These are phyloP conservation scores for Arthroderma uncinatum DNA, from an alignment of 2,329 filamentous ascomycete species.

Conservation along the genomic window DNA sequence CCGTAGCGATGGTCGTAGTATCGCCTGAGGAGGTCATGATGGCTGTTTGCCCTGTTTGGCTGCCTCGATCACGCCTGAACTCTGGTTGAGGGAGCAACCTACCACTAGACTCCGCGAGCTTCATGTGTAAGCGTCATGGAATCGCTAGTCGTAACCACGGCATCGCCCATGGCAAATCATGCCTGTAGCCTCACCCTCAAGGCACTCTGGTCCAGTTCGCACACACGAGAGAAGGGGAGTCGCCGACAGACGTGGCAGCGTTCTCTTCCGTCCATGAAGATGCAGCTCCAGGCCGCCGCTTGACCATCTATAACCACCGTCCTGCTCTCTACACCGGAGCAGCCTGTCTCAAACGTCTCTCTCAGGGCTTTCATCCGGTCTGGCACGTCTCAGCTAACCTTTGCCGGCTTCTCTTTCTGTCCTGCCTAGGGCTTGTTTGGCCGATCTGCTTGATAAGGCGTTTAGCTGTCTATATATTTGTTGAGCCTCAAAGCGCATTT, in stretches of 20 bases:
- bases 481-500: constrained; percentile 8
- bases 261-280: background rate
- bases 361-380: background rate
- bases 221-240: background rate
- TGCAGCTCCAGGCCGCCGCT: background rate
- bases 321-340: too few species aligned
- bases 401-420: background rate
- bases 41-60: background rate
- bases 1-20: too few species aligned
- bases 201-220: too few species aligned
- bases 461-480: background rate
- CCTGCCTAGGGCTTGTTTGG: background rate
- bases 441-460: background rate
- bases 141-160: background rate
- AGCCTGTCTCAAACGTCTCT: too few species aligned
- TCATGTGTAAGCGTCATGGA: background rate
- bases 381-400: background rate
- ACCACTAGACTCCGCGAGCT: background rate
- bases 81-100: background rate
- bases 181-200: background rate
- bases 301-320: too few species aligned
- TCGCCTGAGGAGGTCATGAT: background rate
- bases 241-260: background rate
- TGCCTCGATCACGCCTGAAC: background rate
- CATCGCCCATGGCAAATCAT: constrained; percentile 1